Base-by-base conservation (phyloP, 2,329 filamentous ascomycete genomes). In the Cercospora canescens region DNA sequence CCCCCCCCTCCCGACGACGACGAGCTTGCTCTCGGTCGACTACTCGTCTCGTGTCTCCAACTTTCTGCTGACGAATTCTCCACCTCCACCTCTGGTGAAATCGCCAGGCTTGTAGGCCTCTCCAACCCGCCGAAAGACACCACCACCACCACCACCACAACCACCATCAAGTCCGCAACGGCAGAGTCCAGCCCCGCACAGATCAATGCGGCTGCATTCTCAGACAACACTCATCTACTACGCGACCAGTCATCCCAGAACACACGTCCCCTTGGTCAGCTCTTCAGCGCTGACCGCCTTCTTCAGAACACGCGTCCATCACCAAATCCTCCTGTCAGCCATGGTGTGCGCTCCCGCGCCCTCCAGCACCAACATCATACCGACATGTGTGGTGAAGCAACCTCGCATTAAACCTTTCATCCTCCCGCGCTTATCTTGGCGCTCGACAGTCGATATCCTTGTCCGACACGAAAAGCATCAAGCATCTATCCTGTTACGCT, bases 1-100 rank as follows among this genome's bases (percentile, higher is more conserved):
- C 66, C 85, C 87, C 63, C 86, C 85, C 73, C 87, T 88, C 80
- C 83, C 26, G 45, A 21, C 45, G 45, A 52, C 45, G 24, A 52
- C 45, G 45, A 52, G 45, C 45, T 26, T n/a, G 45, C 26, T 3
- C 26, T 24, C 7, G 45, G 28, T n/a, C 24, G 16, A 16, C 12
- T 5, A 7, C 45, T 30, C 24, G 7, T 30, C 14, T 28, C 24
- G 24, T 24, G 24, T 28, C 45, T 52, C 45, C 26, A 30, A 28
- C 28, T 52, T 21, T 52, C 45, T 2, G 45, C 45, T 7, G 45
- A 52, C 45, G 45, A 52, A 30, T 21, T 24, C 24, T 14, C 45
- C n/a, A 16, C 45, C 16, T 52, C 14, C 45, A 52, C 14, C 6
- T 52, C 45, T 8, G 24, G 45, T 6, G 45, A 52, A 26, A 28